These are phyloP conservation scores for Ballota nigra DNA, from an alignment of 257 asterid species.

Conservation along the genomic window DNA sequence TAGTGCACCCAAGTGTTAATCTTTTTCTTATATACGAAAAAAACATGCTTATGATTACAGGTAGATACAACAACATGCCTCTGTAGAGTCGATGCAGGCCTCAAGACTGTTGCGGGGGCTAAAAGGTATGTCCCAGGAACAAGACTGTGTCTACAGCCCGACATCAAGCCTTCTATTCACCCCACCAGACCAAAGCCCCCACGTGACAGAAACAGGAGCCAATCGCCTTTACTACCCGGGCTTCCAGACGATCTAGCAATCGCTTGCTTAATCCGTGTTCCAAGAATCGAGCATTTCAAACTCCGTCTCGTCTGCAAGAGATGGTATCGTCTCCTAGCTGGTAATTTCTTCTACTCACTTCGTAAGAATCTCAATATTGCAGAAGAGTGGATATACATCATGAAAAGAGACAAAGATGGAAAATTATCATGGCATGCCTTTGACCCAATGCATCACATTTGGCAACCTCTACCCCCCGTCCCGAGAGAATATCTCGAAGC, in stretches of 20 bases:
- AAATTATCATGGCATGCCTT: slow-evolving; percentile 43
- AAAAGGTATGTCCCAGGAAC: slow-evolving; percentile 42
- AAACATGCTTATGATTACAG: slow-evolving; percentile 22
- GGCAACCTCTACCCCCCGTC: slow-evolving; percentile 46
- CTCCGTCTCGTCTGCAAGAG: slow-evolving; percentile 46
- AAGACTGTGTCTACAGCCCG: slow-evolving; percentile 40
- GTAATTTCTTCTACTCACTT: slow-evolving; percentile 44
- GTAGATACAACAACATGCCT: slow-evolving; percentile 45
- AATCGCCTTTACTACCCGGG: slow-evolving; percentile 42
- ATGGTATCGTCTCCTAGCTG: slow-evolving; percentile 39
- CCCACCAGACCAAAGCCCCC: slow-evolving; percentile 39
- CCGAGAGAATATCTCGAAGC: slow-evolving; percentile 40
- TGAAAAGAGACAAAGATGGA: slow-evolving; percentile 40
- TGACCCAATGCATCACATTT: slow-evolving; percentile 39
- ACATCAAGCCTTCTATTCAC: slow-evolving; percentile 39
- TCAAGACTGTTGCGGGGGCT: slow-evolving; percentile 42
- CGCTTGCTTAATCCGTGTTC: slow-evolving; percentile 48
- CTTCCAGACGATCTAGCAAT: slow-evolving; percentile 51
- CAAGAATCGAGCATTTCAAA: slow-evolving; percentile 39
- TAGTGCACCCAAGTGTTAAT: too few relatives aligned
- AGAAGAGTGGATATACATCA: slow-evolving; percentile 46
- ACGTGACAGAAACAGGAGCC: slow-evolving; percentile 36
- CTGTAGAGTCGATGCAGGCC: slow-evolving; percentile 46
- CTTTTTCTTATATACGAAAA: neutral
- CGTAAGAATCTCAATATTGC: slow-evolving; percentile 36